phyloP scores from a whole-genome alignment of 2,329 filamentous ascomycete species.

The Cladorrhinum sp. region DNA sequence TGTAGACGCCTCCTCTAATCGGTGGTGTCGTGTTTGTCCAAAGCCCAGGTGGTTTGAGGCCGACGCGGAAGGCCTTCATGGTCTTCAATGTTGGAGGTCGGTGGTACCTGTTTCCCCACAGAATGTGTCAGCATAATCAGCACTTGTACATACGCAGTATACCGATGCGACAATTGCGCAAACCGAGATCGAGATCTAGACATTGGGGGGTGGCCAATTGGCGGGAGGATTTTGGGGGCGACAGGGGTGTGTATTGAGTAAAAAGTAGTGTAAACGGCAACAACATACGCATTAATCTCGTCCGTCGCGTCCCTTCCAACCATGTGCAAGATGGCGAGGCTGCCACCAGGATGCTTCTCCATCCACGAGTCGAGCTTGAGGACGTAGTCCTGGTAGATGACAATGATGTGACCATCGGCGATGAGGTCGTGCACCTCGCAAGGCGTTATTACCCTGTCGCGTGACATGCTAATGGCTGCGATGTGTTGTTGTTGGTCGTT shows the following conservation, averaged over 20 bases:
- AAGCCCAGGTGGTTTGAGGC: constrained; percentile 49
- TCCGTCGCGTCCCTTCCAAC: constrained; percentile 57
- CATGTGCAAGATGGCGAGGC: constrained; percentile 59
- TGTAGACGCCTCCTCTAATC: constrained; percentile 38
- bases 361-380: constrained; percentile 58
- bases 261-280: neutral
- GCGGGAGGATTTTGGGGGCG: neutral
- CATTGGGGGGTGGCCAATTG: neutral
- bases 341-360: constrained; percentile 56
- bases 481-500: neutral
- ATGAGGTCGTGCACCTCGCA: constrained; percentile 50
- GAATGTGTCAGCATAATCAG: constrained; percentile 28
- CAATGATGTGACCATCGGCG: constrained; percentile 52
- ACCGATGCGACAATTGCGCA: neutral
- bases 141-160: neutral
- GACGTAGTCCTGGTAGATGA: constrained; percentile 54
- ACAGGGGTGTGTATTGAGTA: neutral
- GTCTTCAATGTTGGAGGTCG: constrained; percentile 48
- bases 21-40: constrained; percentile 60
- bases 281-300: constrained; percentile 54
- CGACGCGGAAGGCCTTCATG: constrained; percentile 61
- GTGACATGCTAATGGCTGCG: constrained; percentile 29
- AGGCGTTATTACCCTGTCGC: constrained; percentile 43
- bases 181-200: neutral
- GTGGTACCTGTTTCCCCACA: constrained; percentile 50